These are phyloP conservation scores for Borealophlyctis nickersoniae DNA, from an alignment of 192 early-diverging fungal species.

Conservation along the genomic window DNA sequence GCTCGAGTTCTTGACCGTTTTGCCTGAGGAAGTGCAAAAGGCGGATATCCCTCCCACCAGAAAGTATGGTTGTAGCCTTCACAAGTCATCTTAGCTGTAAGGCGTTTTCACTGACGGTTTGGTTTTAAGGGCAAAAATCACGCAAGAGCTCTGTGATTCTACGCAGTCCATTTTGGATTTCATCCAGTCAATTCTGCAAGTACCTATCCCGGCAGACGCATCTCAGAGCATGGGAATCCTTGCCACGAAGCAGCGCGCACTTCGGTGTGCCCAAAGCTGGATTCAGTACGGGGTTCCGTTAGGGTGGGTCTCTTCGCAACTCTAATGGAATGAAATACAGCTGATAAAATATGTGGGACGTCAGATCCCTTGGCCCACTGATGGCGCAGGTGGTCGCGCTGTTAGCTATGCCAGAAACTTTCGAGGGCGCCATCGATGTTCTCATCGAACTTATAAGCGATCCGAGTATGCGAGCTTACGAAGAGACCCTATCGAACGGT, in stretches of 20 bases:
- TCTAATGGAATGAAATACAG: not conserved
- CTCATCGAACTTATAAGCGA: slow-evolving; percentile 37
- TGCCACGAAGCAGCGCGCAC: slow-evolving; percentile 17
- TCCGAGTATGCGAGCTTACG: slow-evolving; percentile 25
- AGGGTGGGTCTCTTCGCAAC: slow-evolving; percentile 1
- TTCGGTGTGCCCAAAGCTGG: slow-evolving; percentile 27
- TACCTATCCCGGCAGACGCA: not conserved
- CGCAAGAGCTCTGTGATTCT: slow-evolving; percentile 7
- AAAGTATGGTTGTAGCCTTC: slow-evolving; percentile 13
- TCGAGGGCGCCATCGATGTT: slow-evolving; percentile 31
- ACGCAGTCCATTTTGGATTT: not conserved
- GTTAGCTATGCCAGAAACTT: slow-evolving; percentile 24
- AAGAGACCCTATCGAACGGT: slow-evolving; percentile 29
- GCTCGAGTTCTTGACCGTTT: slow-evolving; percentile 33
- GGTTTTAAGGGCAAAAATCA: slow-evolving; percentile 12
- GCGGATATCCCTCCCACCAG: slow-evolving; percentile 13
- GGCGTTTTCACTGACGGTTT: not conserved
- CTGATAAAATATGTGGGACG: not conserved
- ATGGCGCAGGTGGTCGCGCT: slow-evolving; percentile 25
- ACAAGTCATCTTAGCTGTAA: no score
- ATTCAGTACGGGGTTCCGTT: slow-evolving; percentile 23
- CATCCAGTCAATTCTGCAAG: slow-evolving; percentile 5
- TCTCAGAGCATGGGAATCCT: no score
- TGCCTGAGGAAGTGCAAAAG: slow-evolving; percentile 35
- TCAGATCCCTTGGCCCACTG: slow-evolving; percentile 23